Base-by-base conservation (phyloP, 2,329 filamentous ascomycete species). In the Colletotrichum sp. region DNA sequence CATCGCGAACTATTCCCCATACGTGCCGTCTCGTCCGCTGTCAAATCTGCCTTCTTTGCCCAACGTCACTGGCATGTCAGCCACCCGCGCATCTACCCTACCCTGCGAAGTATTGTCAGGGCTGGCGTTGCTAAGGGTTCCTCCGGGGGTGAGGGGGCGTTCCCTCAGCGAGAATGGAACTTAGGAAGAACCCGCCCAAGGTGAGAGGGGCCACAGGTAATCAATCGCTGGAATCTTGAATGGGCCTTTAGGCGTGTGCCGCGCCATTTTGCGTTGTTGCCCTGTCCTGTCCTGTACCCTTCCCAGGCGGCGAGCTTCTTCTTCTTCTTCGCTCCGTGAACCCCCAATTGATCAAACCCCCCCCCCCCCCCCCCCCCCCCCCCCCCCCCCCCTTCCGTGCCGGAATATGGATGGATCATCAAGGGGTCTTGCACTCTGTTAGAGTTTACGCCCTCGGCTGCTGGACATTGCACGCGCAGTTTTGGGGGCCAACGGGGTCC, bases 391-490 rank as follows among this genome's bases (percentile, higher is more conserved):
- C 39, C 62, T 43, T 68, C 48, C 56, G n/a, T 22, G 56, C 67
- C 9, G 32, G 36, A 68, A 32, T 67, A 71, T n/a, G 72, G 25
- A 71, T 71, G 68, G 72, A 71, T 71, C 72, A 71, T 10, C 62
- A 72, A 72, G 55, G 69, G 73, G 69, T 67, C 73, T 68, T 36
- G 73, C 27, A 64, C 43, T 68, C 18, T 67, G 70, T 75, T 68
- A 62, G 69, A 68, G 73, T 75, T 75, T 67, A 34, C 28, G 70
- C 62, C 56, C 70, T 48, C 13, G 67, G n/a, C 30, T 22, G 30
- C n/a, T 52, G 62, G 64, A 60, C 39, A 22, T 70, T 56, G 43
- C 32, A 16, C 58, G 30, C 58, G 15, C 28, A 22, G 27, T 18
- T 65, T 71, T 70, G 69, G 61, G 55, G 65, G 62, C 65, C 73